Conservation (phyloP, 345 rosid genomes). For the Cardamine occulta region DNA sequence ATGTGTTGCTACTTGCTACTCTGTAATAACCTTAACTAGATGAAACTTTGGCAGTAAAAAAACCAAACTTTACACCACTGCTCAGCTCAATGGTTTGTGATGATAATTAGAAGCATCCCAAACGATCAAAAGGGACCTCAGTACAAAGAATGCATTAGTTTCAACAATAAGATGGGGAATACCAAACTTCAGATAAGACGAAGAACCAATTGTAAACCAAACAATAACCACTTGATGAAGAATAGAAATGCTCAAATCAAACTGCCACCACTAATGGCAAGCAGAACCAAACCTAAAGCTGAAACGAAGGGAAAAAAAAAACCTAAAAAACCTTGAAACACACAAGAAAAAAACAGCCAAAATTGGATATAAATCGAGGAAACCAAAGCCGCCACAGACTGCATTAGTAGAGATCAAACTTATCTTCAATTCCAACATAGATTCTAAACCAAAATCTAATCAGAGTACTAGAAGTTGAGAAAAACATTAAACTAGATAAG, state of each 20-base stretch:
- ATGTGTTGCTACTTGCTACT: background rate
- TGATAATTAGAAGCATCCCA: background rate
- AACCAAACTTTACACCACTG: background rate
- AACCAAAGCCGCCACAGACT: background rate
- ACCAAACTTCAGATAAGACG: slow-evolving; percentile 5
- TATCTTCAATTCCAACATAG: background rate
- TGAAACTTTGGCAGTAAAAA: background rate
- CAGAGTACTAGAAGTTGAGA: background rate
- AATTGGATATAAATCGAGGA: background rate
- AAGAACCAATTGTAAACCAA: background rate
- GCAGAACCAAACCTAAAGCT: background rate
- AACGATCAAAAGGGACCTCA: background rate
- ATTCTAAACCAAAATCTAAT: background rate
- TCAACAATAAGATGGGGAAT: background rate
- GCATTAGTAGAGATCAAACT: background rate
- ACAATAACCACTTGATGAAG: background rate
- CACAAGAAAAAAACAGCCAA: background rate
- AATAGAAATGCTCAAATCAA: background rate
- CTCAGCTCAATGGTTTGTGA: slow-evolving; percentile 12
- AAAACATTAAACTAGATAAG: slow-evolving; percentile 1
- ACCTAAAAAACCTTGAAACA: background rate
- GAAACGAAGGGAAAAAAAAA: background rate
- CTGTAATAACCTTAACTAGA: background rate
- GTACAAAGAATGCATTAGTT: background rate
- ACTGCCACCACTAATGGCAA: background rate